phyloP scores from a whole-genome alignment of 305 asterid genomes.

The Rubia tinctorum region DNA sequence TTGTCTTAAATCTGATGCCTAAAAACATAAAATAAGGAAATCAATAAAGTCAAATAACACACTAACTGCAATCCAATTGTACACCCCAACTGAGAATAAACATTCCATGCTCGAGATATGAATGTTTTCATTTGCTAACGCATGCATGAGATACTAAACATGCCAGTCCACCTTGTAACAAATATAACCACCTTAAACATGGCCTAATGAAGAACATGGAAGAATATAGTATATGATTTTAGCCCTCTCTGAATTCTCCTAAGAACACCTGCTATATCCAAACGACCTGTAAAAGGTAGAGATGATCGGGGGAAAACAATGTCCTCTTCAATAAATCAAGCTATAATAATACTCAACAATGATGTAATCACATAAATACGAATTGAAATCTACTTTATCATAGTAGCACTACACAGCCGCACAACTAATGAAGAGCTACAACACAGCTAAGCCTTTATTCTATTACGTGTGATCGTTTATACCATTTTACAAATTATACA shows the following conservation, averaged over 20 bases:
- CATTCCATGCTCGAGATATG: not conserved
- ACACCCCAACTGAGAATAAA: not conserved
- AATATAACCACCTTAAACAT: not conserved
- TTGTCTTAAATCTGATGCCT: slow-evolving; percentile 90
- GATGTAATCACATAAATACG: too few species aligned
- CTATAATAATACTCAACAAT: too few species aligned
- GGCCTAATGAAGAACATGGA: too few species aligned
- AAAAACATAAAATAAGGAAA: slow-evolving; percentile 14
- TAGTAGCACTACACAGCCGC: too few species aligned
- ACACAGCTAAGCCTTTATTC: too few species aligned
- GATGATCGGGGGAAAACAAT: too few species aligned
- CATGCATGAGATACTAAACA: not conserved
- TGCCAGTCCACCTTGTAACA: not conserved
- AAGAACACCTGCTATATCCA: slow-evolving; percentile 91
- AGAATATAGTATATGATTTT: slow-evolving; percentile 10
- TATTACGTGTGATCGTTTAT: too few species aligned
- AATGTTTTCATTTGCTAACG: not conserved
- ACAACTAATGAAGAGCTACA: too few species aligned
- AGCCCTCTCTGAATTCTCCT: slow-evolving; percentile 98
- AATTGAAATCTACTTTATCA: too few species aligned
- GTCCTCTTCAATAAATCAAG: too few species aligned
- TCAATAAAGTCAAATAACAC: not conserved
- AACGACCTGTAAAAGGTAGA: slow-evolving; percentile 31
- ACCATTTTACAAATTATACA: too few species aligned
- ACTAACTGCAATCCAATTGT: not conserved